These are phyloP conservation scores for Sophora flavescens DNA, from an alignment of 306 rosid genomes.

Conservation along the genomic window DNA sequence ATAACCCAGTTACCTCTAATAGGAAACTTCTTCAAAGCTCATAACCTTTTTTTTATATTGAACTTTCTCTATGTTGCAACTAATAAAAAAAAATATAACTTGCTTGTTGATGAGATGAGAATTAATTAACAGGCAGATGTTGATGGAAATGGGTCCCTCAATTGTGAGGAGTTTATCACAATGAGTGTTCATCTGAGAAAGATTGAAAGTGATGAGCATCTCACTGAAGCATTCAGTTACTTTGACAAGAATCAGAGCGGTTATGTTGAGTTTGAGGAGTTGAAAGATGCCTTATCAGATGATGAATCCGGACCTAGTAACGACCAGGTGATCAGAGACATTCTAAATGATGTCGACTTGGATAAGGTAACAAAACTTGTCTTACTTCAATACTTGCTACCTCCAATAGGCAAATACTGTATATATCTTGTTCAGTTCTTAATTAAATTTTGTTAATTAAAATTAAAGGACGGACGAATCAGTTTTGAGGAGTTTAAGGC, in stretches of 20 bases:
- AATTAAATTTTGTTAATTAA: background rate
- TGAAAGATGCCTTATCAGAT: constrained; percentile 74
- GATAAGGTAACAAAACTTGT: constrained; percentile 70
- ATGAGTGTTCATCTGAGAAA: constrained; percentile 75
- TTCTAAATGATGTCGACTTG: constrained; percentile 82
- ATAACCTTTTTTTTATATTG: background rate
- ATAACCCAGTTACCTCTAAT: background rate
- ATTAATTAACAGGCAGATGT: constrained; percentile 80
- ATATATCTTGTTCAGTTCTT: background rate
- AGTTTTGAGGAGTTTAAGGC: constrained; percentile 85
- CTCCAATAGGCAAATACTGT: too few species aligned
- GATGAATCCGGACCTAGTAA: constrained; percentile 49
- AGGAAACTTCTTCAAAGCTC: background rate
- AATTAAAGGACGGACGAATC: constrained; percentile 89
- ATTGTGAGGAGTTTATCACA: constrained; percentile 82
- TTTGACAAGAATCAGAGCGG: constrained; percentile 85
- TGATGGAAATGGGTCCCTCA: constrained; percentile 86
- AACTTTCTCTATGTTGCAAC: background rate
- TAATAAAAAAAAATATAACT: constrained; percentile 2
- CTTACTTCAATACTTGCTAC: background rate
- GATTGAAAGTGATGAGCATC: constrained; percentile 77
- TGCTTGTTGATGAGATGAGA: constrained; percentile 2
- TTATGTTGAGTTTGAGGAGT: constrained; percentile 88
- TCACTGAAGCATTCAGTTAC: constrained; percentile 74
- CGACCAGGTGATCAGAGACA: constrained; percentile 78